Base-by-base conservation (phyloP, 2,329 filamentous ascomycete species). In the Colletotrichum eremochloae region DNA sequence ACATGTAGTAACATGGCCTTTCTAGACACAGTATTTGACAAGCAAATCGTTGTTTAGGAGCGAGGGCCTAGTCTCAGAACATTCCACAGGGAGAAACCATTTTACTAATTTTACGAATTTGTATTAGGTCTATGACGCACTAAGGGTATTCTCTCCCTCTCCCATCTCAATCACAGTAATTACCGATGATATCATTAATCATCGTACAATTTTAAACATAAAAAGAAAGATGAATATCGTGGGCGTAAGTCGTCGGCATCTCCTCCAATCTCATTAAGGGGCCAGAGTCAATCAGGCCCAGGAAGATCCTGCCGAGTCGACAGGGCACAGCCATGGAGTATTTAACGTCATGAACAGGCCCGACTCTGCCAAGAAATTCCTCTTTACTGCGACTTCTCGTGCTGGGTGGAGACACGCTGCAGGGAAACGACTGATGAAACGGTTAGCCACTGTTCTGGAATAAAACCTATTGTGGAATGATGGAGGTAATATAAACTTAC, bases 391-490 rank as follows among this genome's bases (percentile, higher is more conserved):
- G 91, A 93, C 89, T 95, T 96, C 88, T 97, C 94, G 87, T 97
- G 94, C 85, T 96, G 93, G 74, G 93, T 96, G 67, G 94, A 96
- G 76, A 96, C 93, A 84, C 94, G 93, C 87, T 97, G 94, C 82
- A 97, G 88, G 73, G 93, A 95, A 80, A 97, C 93, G 82, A 96
- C 93, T 72, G 48, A 94, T 78, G 75, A 72, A 80, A 77, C 7
- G 1, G 81, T 92, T 89, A 92, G 89, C 77, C 64, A 33, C 20
- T 55, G 24, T 57, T 56, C 52, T 33, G 52, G 9, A 74, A 29
- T 65, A 38, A 12, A 48, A 50, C 63, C 42, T 56, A 31, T 38
- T 18, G 29, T n/a, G 46, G 20, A 58, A 36, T 46, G 72, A 74
- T 76, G 11, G 38, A 40, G 18, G 29, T 88, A 91, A 89, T 91